Evolutionary conservation across 2,329 filamentous ascomycete genomes (phyloP).

Genomic region (Penicillium sp.): DNA sequence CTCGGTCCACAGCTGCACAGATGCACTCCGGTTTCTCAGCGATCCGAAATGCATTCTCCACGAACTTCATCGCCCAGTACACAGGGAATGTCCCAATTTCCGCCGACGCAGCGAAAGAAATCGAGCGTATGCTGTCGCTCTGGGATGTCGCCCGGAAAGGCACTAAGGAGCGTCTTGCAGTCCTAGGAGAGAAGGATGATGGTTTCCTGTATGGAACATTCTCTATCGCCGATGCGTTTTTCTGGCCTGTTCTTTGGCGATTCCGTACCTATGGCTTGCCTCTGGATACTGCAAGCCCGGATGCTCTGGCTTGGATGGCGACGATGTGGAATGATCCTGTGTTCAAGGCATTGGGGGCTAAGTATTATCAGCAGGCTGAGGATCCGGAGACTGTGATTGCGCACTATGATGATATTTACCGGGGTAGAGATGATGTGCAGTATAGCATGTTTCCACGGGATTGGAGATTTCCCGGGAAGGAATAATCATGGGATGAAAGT

Average conservation of each 20-base stretch:
- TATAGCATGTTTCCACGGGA: slow-evolving; percentile 28
- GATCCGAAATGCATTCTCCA: slow-evolving; percentile 24
- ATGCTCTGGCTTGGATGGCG: slow-evolving; percentile 34
- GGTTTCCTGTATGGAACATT: slow-evolving; percentile 39
- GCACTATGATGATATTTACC: slow-evolving; percentile 35
- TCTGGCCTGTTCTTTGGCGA: slow-evolving; percentile 41
- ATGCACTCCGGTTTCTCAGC: slow-evolving; percentile 37
- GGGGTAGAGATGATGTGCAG: slow-evolving; percentile 23
- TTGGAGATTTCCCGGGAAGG: slow-evolving; percentile 26
- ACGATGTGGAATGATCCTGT: slow-evolving; percentile 35
- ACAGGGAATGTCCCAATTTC: slow-evolving; percentile 31
- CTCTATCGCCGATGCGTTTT: slow-evolving; percentile 41
- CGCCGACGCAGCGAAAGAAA: slow-evolving; percentile 26
- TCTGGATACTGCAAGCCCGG: slow-evolving; percentile 24
- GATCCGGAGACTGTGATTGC: slow-evolving; percentile 27
- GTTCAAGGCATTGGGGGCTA: slow-evolving; percentile 22
- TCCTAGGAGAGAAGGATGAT: slow-evolving; percentile 30
- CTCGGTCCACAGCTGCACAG: slow-evolving; percentile 32
- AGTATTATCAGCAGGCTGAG: slow-evolving; percentile 31
- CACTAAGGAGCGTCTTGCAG: slow-evolving; percentile 24
- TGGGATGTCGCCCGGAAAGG: slow-evolving; percentile 29
- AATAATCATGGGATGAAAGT: too few species aligned
- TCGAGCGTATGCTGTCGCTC: slow-evolving; percentile 25
- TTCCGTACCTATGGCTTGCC: slow-evolving; percentile 35
- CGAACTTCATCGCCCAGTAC: slow-evolving; percentile 34